These are phyloP conservation scores for Paraphoma chrysanthemicola DNA, from an alignment of 2,329 filamentous ascomycete genomes.

Conservation along the genomic window DNA sequence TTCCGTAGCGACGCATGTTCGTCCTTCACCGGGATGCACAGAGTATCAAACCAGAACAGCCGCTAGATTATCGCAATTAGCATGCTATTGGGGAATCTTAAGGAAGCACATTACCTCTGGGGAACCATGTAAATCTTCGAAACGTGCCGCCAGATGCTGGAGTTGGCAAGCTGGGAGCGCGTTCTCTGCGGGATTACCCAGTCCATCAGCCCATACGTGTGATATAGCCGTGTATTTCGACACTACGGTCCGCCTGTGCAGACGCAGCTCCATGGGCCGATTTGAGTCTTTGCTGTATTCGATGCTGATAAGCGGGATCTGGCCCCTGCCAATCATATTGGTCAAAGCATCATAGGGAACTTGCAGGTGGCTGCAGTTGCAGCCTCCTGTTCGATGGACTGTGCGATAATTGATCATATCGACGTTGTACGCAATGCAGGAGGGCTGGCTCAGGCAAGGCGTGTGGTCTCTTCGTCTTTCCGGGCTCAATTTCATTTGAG, in stretches of 20 bases:
- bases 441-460: neutral
- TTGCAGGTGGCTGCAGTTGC: neutral
- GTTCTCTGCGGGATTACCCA: slow-evolving; percentile 14
- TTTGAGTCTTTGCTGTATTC: neutral
- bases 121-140: too few species aligned
- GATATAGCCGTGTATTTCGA: slow-evolving; percentile 15
- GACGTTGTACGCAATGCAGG: slow-evolving; percentile 7
- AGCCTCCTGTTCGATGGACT: neutral
- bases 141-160: slow-evolving; percentile 1
- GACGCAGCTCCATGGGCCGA: neutral
- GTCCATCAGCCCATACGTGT: slow-evolving; percentile 18
- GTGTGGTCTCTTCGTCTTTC: slow-evolving; percentile 1
- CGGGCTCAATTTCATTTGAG: neutral
- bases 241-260: slow-evolving; percentile 1
- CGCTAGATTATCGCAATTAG: neutral
- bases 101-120: neutral
- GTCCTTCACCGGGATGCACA: slow-evolving; percentile 19
- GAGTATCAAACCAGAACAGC: slow-evolving; percentile 25
- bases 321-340: slow-evolving; percentile 6
- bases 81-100: neutral
- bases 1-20: neutral
- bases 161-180: slow-evolving; percentile 14
- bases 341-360: slow-evolving; percentile 1
- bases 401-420: neutral
- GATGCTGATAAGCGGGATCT: slow-evolving; percentile 9